Percentiles rank a stretch among this genome's conserved stretches.
Evolutionary conservation across 306 rosid species (phyloP).

Genomic region (Adenanthera pavonina): DNA sequence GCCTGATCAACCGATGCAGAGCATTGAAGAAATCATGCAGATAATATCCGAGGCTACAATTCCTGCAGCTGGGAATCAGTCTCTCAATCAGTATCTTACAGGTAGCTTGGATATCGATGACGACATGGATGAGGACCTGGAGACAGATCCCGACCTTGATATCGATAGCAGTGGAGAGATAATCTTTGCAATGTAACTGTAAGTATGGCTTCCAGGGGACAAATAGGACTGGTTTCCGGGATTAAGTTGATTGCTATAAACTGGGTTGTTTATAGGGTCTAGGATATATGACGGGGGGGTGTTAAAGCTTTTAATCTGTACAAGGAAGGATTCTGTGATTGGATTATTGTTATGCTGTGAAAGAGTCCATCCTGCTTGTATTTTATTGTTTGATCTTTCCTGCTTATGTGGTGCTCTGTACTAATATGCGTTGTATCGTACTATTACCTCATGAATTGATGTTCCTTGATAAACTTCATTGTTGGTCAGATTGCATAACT

Average conservation of each 20-base stretch:
- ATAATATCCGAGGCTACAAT: conserved; percentile 84
- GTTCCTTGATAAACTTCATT: neutral
- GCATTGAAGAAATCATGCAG: conserved; percentile 80
- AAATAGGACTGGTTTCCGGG: conserved; percentile 10
- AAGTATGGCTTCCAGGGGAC: neutral
- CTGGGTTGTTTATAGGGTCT: conserved; percentile 35
- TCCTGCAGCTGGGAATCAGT: conserved; percentile 74
- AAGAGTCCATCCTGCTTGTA: conserved; percentile 45
- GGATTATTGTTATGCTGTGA: conserved; percentile 35
- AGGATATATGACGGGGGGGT: conserved; percentile 30
- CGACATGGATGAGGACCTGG: conserved; percentile 68
- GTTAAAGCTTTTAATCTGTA: conserved; percentile 15
- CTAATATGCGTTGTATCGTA: conserved; percentile 20
- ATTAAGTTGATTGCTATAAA: conserved; percentile 17
- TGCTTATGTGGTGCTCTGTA: conserved; percentile 30
- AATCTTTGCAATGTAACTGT: conserved; percentile 69
- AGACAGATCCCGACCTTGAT: conserved; percentile 78
- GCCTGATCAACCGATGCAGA: conserved; percentile 92
- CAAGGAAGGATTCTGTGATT: conserved; percentile 39
- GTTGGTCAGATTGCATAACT: neutral
- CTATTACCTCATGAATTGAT: conserved; percentile 19
- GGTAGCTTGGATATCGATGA: conserved; percentile 75
- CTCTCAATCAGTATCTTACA: conserved; percentile 52
- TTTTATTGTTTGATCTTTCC: conserved; percentile 22
- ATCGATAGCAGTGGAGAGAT: conserved; percentile 92